Conservation (phyloP, 1,284 basidiomycete genomes). For the Cryptococcus deneoformans region DNA sequence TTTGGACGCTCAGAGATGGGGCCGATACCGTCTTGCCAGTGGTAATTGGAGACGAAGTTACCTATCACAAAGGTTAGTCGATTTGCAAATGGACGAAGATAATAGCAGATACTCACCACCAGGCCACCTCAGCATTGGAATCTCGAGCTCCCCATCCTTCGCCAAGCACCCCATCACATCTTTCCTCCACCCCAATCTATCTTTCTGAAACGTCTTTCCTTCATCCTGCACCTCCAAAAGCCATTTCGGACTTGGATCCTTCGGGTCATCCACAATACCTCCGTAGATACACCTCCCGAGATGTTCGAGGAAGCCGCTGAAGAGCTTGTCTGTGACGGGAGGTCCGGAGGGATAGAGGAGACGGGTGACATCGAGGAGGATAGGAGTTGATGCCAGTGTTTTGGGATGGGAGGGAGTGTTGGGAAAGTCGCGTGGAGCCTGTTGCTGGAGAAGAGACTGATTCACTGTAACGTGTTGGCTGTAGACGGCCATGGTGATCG, state of each 20-base stretch:
- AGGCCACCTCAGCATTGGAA: conserved; percentile 62
- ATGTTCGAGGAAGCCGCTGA: conserved; percentile 63
- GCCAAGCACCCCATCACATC: conserved; percentile 58
- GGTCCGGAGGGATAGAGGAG: conserved; percentile 23
- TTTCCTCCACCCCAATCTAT: conserved; percentile 55
- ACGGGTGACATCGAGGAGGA: conserved; percentile 20
- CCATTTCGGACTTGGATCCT: conserved; percentile 39
- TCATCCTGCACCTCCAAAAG: conserved; percentile 36
- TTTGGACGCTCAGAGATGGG: conserved; percentile 57
- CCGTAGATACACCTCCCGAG: conserved; percentile 63
- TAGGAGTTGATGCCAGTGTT: conserved; percentile 12
- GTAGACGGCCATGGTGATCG: conserved; percentile 19
- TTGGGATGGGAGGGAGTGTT: conserved; percentile 20
- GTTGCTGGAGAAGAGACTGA: conserved; percentile 9
- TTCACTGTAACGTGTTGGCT: conserved; percentile 23
- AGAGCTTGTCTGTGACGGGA: conserved; percentile 46
- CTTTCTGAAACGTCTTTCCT: conserved; percentile 25
- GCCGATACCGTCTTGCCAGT: conserved; percentile 66
- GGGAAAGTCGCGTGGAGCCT: neutral
- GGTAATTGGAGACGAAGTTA: conserved; percentile 59
- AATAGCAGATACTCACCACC: conserved; percentile 55
- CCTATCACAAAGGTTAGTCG: conserved; percentile 17
- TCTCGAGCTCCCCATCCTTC: conserved; percentile 54
- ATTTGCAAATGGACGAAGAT: neutral
- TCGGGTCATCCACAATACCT: conserved; percentile 57